Percentiles rank a stretch among this genome's conserved stretches.
Evolutionary conservation across 1,284 basidiomycete species (phyloP).

Genomic region (Cryptococcus sp.): DNA sequence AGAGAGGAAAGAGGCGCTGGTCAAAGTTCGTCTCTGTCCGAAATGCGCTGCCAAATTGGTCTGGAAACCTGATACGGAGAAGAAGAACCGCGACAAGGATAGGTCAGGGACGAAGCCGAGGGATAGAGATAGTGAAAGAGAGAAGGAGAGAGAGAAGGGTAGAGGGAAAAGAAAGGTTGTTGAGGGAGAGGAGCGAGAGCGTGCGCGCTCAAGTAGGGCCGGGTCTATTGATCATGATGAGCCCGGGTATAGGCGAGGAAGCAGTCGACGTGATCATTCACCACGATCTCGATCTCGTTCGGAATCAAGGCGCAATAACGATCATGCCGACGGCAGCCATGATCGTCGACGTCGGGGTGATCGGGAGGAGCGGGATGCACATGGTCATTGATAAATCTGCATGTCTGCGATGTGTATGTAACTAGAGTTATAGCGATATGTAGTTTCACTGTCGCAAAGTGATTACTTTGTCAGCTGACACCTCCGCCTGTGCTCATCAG

Average conservation of each 20-base stretch:
- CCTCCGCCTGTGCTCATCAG: too few species aligned
- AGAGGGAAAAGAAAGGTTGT: not conserved
- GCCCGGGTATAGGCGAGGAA: not conserved
- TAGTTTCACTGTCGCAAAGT: too few species aligned
- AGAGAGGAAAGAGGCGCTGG: slow-evolving; percentile 72
- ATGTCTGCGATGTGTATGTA: too few species aligned
- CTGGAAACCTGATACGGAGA: slow-evolving; percentile 74
- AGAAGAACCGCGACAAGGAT: slow-evolving; percentile 53
- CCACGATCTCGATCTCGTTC: too few species aligned
- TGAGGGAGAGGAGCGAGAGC: not conserved
- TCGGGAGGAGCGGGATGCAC: too few species aligned
- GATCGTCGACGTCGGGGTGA: too few species aligned
- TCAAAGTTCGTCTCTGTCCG: slow-evolving; percentile 82
- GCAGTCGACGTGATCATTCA: too few species aligned
- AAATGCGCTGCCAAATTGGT: slow-evolving; percentile 78
- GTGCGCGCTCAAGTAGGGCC: not conserved
- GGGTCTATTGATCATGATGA: not conserved
- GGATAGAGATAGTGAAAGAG: not conserved
- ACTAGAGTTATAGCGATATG: too few species aligned
- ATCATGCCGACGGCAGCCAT: too few species aligned
- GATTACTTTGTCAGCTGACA: too few species aligned
- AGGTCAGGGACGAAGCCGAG: slow-evolving; percentile 6
- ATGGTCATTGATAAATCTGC: too few species aligned
- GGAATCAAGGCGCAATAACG: too few species aligned
- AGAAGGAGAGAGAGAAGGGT: slow-evolving; percentile 1